Evolutionary conservation across 345 rosid genomes (phyloP).

Genomic region (Sonneratia alba): DNA sequence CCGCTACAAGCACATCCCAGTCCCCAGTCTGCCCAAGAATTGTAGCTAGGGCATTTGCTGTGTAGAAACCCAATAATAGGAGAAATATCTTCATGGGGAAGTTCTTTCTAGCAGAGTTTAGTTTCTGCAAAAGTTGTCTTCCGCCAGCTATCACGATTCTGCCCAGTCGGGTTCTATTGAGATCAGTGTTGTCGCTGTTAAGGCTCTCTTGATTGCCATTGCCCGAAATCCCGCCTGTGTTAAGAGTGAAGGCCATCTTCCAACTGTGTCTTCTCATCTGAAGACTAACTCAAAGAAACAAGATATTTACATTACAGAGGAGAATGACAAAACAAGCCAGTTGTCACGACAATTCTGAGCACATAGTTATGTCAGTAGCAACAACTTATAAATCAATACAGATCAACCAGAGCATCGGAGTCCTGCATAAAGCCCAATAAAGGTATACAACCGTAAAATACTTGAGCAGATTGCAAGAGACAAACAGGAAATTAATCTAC

Average conservation of each 20-base stretch:
- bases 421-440: neutral
- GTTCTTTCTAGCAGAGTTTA: conserved; percentile 74
- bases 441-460: neutral
- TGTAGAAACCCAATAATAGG: conserved; percentile 81
- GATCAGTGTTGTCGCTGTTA: conserved; percentile 41
- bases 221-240: conserved; percentile 60
- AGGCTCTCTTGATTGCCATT: conserved; percentile 44
- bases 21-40: conserved; percentile 99
- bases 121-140: conserved; percentile 60
- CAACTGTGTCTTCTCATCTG: conserved; percentile 33
- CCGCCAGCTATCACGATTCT: conserved; percentile 83
- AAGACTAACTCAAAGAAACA: conserved; percentile 23
- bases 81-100: conserved; percentile 87
- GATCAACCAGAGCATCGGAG: neutral
- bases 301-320: neutral
- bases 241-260: conserved; percentile 59
- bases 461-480: neutral
- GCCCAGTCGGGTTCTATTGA: conserved; percentile 76
- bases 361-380: neutral
- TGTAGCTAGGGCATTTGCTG: conserved; percentile 93
- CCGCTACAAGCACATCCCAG: conserved; percentile 94
- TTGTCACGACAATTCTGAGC: neutral
- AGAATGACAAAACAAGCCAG: neutral
- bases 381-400: neutral
- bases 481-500: conserved; percentile 20